phyloP scores from a whole-genome alignment of 805 yeast species.

The Blastobotrys terrestris region DNA sequence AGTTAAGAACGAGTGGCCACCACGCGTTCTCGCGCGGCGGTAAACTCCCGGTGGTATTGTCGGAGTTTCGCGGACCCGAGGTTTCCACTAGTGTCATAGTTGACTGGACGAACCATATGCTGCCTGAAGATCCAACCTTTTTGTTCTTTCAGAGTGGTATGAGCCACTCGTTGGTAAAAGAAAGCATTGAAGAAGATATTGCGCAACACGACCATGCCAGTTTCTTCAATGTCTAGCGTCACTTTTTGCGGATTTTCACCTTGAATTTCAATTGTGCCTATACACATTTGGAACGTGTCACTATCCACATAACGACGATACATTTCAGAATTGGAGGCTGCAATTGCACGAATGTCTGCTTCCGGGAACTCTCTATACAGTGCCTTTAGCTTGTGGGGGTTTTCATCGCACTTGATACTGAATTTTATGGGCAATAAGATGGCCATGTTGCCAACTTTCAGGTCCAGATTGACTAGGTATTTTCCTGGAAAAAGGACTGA shows the following conservation, averaged over 20 bases:
- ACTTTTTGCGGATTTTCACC: background rate
- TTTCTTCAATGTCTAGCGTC: constrained; percentile 28
- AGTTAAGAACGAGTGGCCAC: background rate
- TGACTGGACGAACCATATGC: background rate
- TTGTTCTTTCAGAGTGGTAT: background rate
- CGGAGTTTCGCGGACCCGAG: background rate
- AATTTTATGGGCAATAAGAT: background rate
- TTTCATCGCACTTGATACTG: background rate
- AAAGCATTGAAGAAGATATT: constrained; percentile 9
- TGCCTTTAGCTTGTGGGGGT: background rate
- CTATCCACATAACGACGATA: background rate
- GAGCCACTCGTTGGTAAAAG: constrained; percentile 4
- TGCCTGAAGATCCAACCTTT: background rate
- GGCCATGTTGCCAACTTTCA: background rate
- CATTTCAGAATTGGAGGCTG: background rate
- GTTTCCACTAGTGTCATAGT: no score
- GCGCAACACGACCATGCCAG: constrained; percentile 17
- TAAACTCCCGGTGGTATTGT: background rate
- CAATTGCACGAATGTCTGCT: background rate
- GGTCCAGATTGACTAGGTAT: background rate
- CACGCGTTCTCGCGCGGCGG: background rate
- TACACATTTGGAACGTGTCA: constrained; percentile 9
- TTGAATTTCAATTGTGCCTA: constrained; percentile 12
- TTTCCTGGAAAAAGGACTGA: background rate
- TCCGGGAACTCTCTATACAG: background rate